Percentiles rank a stretch among this genome's conserved stretches.
Conservation (phyloP, 176 grass and related monocot species). For the Panicum miliaceum region DNA sequence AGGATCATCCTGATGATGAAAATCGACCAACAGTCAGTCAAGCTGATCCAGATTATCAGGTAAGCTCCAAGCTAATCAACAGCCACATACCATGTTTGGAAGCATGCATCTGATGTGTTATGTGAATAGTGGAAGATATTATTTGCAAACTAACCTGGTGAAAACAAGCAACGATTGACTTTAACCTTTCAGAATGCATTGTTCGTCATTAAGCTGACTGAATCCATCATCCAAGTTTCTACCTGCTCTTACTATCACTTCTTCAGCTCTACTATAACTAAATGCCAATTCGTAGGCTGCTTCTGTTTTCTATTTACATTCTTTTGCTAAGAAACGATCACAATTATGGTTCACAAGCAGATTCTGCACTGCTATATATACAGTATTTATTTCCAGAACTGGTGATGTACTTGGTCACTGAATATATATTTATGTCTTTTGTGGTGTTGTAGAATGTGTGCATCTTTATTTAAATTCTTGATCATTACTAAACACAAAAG, state of each 20-base stretch:
- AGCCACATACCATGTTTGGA: slow-evolving; percentile 9
- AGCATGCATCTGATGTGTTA: slow-evolving; percentile 28
- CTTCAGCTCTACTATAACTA: not conserved
- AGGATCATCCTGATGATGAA: slow-evolving; percentile 13
- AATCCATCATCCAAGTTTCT: slow-evolving; percentile 6
- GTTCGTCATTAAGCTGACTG: not conserved
- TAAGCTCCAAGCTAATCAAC: slow-evolving; percentile 31
- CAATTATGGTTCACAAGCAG: not conserved
- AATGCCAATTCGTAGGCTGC: slow-evolving; percentile 2
- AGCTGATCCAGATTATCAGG: slow-evolving; percentile 50
- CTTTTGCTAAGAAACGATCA: not conserved
- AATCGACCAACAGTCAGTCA: slow-evolving; percentile 30
- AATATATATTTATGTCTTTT: too few species aligned
- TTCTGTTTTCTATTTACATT: slow-evolving; percentile 8
- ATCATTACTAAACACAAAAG: not conserved
- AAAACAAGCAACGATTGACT: not conserved
- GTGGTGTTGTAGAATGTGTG: not conserved
- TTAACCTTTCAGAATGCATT: slow-evolving; percentile 7
- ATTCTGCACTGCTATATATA: not conserved
- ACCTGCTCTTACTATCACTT: not conserved
- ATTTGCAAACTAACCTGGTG: slow-evolving; percentile 3
- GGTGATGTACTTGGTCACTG: too few species aligned
- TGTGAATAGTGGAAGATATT: slow-evolving; percentile 15
- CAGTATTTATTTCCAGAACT: too few species aligned
- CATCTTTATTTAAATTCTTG: not conserved